These are phyloP conservation scores for Trichocomaceae sp. DNA, from an alignment of 2,329 filamentous ascomycete genomes.

Conservation along the genomic window DNA sequence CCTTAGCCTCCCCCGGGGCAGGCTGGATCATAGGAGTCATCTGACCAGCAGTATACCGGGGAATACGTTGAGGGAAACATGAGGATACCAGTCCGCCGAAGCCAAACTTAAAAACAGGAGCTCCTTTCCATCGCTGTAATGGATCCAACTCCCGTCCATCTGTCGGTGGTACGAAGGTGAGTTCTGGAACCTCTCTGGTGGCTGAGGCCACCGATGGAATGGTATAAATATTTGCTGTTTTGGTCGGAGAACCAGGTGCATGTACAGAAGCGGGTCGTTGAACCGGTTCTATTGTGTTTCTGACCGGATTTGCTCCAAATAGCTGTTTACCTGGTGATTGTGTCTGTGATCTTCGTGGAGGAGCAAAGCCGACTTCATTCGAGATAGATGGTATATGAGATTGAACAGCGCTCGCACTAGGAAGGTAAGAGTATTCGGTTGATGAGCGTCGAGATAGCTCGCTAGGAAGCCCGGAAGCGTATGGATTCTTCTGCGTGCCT, in stretches of 20 bases:
- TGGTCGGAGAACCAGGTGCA: conserved; percentile 38
- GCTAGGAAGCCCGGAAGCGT: conserved; percentile 28
- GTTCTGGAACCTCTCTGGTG: conserved; percentile 41
- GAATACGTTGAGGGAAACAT: conserved; percentile 81
- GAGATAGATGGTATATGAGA: neutral
- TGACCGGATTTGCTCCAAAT: conserved; percentile 41
- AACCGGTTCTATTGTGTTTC: conserved; percentile 40
- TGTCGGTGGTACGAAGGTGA: conserved; percentile 51
- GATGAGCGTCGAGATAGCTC: conserved; percentile 25
- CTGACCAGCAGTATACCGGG: conserved; percentile 72
- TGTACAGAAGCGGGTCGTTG: conserved; percentile 51
- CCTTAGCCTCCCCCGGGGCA: conserved; percentile 71
- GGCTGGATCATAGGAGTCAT: conserved; percentile 71
- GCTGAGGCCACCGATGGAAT: conserved; percentile 28
- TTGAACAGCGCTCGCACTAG: neutral
- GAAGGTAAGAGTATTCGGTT: conserved; percentile 10
- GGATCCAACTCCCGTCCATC: conserved; percentile 60
- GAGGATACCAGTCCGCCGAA: conserved; percentile 76
- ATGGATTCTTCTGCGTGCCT: conserved; percentile 26
- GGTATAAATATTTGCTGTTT: conserved; percentile 31
- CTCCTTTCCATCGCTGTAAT: conserved; percentile 83
- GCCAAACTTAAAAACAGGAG: conserved; percentile 80
- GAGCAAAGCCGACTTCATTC: conserved; percentile 10
- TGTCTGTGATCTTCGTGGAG: conserved; percentile 42
- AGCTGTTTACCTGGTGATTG: conserved; percentile 54